These are phyloP conservation scores for Cladorrhinum sp. DNA, from an alignment of 2,329 filamentous ascomycete species.

Conservation along the genomic window DNA sequence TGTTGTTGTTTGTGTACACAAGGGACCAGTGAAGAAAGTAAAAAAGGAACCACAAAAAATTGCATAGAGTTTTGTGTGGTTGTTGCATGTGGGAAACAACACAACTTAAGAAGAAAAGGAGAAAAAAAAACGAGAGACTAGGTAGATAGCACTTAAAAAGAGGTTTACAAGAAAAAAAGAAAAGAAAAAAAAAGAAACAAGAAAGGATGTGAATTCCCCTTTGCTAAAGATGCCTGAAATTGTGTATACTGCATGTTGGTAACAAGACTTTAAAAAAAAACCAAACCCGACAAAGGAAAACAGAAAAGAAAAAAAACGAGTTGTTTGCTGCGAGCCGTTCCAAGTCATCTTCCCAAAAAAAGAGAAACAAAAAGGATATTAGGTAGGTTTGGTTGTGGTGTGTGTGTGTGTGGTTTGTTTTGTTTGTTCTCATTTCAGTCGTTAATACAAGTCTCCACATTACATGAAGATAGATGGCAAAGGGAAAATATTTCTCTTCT, in stretches of 20 bases:
- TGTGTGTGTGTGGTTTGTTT: not conserved
- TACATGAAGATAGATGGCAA: not conserved
- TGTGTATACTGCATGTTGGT: too few relatives aligned
- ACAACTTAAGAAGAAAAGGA: not conserved
- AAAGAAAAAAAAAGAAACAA: too few relatives aligned
- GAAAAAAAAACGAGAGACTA: not conserved
- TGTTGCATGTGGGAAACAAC: too few relatives aligned
- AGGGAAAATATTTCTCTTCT: not conserved
- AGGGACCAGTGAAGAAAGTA: too few relatives aligned
- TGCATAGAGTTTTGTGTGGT: too few relatives aligned
- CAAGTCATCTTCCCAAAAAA: not conserved
- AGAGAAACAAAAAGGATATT: not conserved
- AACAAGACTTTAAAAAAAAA: too few relatives aligned
- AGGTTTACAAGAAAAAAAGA: not conserved
- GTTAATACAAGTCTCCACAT: not conserved
- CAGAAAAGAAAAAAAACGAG: not conserved
- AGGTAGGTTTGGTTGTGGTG: not conserved
- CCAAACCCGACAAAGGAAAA: not conserved
- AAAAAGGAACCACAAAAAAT: not conserved
- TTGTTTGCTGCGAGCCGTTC: not conserved
- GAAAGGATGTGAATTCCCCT: too few relatives aligned
- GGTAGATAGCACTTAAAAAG: not conserved
- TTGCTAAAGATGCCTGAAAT: too few relatives aligned
- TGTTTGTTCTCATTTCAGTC: not conserved
- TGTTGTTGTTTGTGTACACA: too few relatives aligned